Evolutionary conservation across 768 basidiomycete genomes (phyloP).

Genomic region (Xerocomus potaroensis): DNA sequence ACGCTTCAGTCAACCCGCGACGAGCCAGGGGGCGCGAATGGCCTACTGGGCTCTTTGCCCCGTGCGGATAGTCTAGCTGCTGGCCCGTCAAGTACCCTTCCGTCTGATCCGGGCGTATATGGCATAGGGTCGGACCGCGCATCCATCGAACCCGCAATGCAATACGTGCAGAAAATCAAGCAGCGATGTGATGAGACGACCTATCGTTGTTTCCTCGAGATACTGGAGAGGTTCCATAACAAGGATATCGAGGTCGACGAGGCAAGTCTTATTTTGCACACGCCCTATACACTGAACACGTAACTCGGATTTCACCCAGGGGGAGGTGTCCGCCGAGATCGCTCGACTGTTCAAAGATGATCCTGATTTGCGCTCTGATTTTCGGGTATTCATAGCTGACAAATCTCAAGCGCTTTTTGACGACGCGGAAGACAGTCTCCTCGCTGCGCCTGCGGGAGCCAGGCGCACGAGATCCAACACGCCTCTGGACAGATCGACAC

Average conservation of each 20-base stretch:
- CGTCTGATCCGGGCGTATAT: slow-evolving; percentile 23
- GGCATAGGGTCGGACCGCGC: slow-evolving; percentile 37
- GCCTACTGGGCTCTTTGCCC: slow-evolving; percentile 35
- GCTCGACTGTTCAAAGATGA: slow-evolving; percentile 69
- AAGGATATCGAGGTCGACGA: slow-evolving; percentile 59
- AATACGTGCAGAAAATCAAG: slow-evolving; percentile 97
- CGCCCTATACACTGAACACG: background rate
- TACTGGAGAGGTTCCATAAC: slow-evolving; percentile 61
- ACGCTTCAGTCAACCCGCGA: slow-evolving; percentile 52
- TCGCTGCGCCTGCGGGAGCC: slow-evolving; percentile 22
- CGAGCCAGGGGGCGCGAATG: slow-evolving; percentile 36
- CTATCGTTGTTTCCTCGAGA: slow-evolving; percentile 74
- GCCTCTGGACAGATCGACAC: slow-evolving; percentile 34
- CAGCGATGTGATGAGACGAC: slow-evolving; percentile 88
- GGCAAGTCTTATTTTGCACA: slow-evolving; percentile 33
- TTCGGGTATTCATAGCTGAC: slow-evolving; percentile 72
- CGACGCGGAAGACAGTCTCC: slow-evolving; percentile 34
- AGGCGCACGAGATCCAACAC: slow-evolving; percentile 36
- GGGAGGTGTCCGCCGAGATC: slow-evolving; percentile 66
- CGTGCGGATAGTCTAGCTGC: slow-evolving; percentile 13
- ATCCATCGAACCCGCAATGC: slow-evolving; percentile 74
- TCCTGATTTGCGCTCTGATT: slow-evolving; percentile 69
- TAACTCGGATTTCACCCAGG: slow-evolving; percentile 24
- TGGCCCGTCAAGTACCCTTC: slow-evolving; percentile 6
- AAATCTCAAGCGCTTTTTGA: slow-evolving; percentile 47